A percentile compares a stretch with the other conserved stretches of the same genome.
These are phyloP conservation scores for Orbilia brochopaga DNA, from an alignment of 2,329 filamentous ascomycete genomes.

Conservation along the genomic window DNA sequence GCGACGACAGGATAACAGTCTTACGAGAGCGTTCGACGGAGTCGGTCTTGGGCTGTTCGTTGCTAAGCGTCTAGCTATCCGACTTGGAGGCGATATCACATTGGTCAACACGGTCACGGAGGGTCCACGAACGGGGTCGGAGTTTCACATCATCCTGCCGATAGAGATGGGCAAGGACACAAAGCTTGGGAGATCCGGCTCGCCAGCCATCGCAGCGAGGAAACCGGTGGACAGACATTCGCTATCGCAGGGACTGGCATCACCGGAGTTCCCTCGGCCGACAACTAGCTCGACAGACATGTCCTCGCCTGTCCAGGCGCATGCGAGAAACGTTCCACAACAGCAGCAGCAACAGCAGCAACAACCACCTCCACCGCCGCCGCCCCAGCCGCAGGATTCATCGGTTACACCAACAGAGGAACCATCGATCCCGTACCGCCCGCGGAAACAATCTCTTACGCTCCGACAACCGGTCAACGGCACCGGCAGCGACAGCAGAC, in stretches of 20 bases:
- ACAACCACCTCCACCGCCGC: constrained; percentile 7
- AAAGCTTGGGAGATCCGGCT: constrained; percentile 38
- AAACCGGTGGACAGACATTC: constrained; percentile 44
- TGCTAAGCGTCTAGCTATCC: constrained; percentile 73
- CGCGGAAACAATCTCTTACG: constrained; percentile 37
- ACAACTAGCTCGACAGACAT: constrained; percentile 30
- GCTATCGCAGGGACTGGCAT: constrained; percentile 35
- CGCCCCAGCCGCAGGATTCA: constrained; percentile 50
- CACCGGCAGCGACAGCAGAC: constrained; percentile 17
- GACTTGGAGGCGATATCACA: constrained; percentile 71
- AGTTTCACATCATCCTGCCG: constrained; percentile 73
- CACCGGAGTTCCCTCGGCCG: constrained; percentile 40
- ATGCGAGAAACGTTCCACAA: constrained; percentile 28
- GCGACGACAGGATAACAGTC: constrained; percentile 71
- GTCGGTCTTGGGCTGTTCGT: constrained; percentile 73
- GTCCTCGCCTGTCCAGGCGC: constrained; percentile 33
- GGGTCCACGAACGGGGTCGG: constrained; percentile 68
- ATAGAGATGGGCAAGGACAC: constrained; percentile 58
- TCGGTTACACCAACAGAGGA: constrained; percentile 42
- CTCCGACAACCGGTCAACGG: constrained; percentile 55
- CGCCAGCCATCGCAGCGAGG: constrained; percentile 41
- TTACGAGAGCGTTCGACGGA: constrained; percentile 71
- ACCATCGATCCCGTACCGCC: constrained; percentile 37
- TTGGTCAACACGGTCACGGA: constrained; percentile 69
- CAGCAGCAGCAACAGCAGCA: constrained; percentile 1